Base-by-base conservation (phyloP, 805 yeast genomes). In the Candida ulmi region DNA sequence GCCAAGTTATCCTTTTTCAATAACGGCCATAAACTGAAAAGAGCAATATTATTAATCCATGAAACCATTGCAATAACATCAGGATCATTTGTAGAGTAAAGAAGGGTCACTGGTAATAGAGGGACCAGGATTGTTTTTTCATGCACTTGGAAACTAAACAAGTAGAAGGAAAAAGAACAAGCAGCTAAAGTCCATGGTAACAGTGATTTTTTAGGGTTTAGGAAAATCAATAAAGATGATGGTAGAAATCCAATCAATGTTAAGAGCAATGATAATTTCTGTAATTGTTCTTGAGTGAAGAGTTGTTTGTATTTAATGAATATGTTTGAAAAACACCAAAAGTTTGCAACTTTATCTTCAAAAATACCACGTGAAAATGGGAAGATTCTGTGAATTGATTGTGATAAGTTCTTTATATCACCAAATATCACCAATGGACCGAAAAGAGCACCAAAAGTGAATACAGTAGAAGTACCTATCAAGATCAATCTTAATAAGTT, bases 341-440 rank as follows among this genome's bases (percentile, higher is more conserved):
- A 83, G 57, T 90, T 93, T 30, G 96, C 96, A 13, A 93, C 98
- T 58, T 93, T 93, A 57, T 93, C 98, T 60, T 93, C 99, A 71
- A 95, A 93, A 8, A 93, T 71, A 1, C 99, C 99, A 56, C 98
- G 74, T 33, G 80, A 76, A 49, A 93, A 91, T 1, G 99, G 99
- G 60, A 93, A 93, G 24, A 91, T 81, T 46, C 98, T 73, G 32
- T 85, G 95, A 21, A 61, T 46, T 1, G 83, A 56, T 49, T 79
- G 82, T 4, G 55, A 41, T 2, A 73, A 43, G 29, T 65, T 68
- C 2, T 49, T 43, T 2, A 61, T 15, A 12, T 70, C 69, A 7
- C 76, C 75, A 42, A 58, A 53, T 2, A 75, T 30, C 15, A 77
- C 61, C 35, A 88, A 71, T 4, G 98, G 98, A 0, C 66, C 57